These are phyloP conservation scores for Plenodomus lindquistii DNA, from an alignment of 2,329 filamentous ascomycete genomes.

Conservation along the genomic window DNA sequence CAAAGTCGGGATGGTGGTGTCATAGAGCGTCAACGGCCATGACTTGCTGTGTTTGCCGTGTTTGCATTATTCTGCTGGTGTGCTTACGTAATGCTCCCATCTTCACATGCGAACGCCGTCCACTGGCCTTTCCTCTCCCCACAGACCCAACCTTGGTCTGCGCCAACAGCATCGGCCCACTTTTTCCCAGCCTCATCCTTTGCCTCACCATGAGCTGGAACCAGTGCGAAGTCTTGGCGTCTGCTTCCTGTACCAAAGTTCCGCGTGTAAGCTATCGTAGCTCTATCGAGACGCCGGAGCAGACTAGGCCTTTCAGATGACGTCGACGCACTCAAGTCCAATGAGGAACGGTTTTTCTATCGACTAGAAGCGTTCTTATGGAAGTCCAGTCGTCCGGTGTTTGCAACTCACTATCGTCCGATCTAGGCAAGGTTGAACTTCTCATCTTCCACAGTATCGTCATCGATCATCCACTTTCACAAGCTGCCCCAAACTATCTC, in stretches of 20 bases:
- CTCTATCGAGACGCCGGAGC: neutral
- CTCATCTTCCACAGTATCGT: neutral
- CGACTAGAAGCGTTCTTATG: neutral
- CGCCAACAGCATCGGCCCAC: no score
- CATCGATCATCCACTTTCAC: neutral
- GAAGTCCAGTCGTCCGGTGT: neutral
- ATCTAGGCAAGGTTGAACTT: neutral
- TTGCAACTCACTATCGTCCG: neutral
- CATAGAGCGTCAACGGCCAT: conserved; percentile 25
- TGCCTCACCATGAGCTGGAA: no score
- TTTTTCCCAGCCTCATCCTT: no score
- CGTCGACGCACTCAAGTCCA: neutral
- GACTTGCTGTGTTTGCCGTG: conserved; percentile 24
- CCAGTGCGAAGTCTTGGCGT: no score
- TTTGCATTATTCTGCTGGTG: conserved; percentile 12
- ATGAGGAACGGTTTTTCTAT: neutral
- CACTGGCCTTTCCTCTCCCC: no score
- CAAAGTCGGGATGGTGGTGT: conserved; percentile 25
- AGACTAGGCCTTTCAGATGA: neutral
- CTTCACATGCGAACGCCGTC: neutral
- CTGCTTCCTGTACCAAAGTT: no score
- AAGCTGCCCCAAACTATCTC: neutral
- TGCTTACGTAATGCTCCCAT: neutral
- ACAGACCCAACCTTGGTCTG: no score
- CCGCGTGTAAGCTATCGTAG: no score